phyloP scores from a whole-genome alignment of 805 yeast genomes.

The Starmera caribaea region DNA sequence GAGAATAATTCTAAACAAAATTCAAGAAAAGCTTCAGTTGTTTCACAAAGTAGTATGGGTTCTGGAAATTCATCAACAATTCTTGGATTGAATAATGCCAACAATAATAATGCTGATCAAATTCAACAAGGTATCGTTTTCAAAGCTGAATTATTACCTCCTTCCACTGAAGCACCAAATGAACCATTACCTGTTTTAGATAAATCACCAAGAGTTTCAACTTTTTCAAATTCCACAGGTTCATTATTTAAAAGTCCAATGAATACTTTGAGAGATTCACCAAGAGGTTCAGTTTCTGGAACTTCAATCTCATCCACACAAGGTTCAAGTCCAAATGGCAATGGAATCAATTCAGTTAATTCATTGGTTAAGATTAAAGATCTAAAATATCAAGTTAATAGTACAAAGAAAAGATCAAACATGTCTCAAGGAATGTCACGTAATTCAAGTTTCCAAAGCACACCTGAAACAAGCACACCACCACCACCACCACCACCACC shows the following conservation, averaged over 20 bases:
- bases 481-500: no score
- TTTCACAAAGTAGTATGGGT: constrained; percentile 20
- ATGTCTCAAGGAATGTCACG: no score
- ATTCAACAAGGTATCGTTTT: constrained; percentile 6
- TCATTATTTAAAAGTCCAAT: constrained; percentile 8
- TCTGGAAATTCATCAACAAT: constrained; percentile 20
- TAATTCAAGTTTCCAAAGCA: constrained; percentile 6
- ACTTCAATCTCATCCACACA: background rate
- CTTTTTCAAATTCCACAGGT: background rate
- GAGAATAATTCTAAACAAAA: constrained; percentile 6
- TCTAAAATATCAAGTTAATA: constrained; percentile 10
- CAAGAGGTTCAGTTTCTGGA: constrained; percentile 38
- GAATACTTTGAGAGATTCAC: constrained; percentile 24
- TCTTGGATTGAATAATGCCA: constrained; percentile 17
- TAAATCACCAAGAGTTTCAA: constrained; percentile 1
- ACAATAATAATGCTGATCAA: constrained; percentile 12
- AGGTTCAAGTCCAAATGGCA: background rate
- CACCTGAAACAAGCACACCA: background rate
- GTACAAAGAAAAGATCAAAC: constrained; percentile 7
- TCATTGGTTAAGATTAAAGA: constrained; percentile 12
- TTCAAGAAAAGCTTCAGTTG: constrained; percentile 29
- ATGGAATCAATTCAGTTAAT: background rate
- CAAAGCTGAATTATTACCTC: constrained; percentile 31
- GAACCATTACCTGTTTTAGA: constrained; percentile 34
- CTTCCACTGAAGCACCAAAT: constrained; percentile 45